Conservation (phyloP, 768 basidiomycete species). For the Kwoniella dendrophila region DNA sequence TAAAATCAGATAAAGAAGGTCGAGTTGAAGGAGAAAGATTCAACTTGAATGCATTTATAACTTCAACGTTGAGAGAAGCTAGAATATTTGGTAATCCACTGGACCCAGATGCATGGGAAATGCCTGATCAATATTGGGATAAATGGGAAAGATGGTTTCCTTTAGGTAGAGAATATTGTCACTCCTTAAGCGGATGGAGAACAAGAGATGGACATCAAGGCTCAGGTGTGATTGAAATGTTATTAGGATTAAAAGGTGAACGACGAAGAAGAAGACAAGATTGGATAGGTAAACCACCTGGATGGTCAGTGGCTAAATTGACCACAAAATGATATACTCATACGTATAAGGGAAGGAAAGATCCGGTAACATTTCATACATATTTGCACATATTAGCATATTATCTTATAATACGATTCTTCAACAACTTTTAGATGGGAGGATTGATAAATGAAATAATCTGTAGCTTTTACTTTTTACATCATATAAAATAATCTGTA, state of each 20-base stretch:
- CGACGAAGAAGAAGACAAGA: slow-evolving; percentile 19
- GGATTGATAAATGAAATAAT: too few relatives aligned
- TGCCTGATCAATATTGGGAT: slow-evolving; percentile 35
- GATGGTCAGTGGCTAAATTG: slow-evolving; percentile 21
- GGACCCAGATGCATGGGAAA: slow-evolving; percentile 41
- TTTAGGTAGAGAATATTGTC: slow-evolving; percentile 27
- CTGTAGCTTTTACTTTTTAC: too few relatives aligned
- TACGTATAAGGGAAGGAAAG: too few relatives aligned
- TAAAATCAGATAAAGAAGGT: slow-evolving; percentile 5
- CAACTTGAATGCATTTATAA: slow-evolving; percentile 26
- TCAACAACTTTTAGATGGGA: too few relatives aligned
- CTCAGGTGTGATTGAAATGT: slow-evolving; percentile 29
- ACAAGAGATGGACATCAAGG: slow-evolving; percentile 33
- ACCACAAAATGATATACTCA: too few relatives aligned
- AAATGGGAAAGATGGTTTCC: slow-evolving; percentile 34
- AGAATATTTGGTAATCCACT: slow-evolving; percentile 31
- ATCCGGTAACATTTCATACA: too few relatives aligned
- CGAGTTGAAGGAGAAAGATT: too few relatives aligned
- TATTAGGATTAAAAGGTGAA: slow-evolving; percentile 29
- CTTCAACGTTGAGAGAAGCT: slow-evolving; percentile 17
- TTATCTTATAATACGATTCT: too few relatives aligned
- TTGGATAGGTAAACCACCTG: slow-evolving; percentile 27
- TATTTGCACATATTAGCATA: too few relatives aligned
- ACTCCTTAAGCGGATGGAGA: slow-evolving; percentile 27
- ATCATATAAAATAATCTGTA: too few relatives aligned